Evolutionary conservation across 176 grass and related monocot genomes (phyloP).

Genomic region (Oryza longistaminata): DNA sequence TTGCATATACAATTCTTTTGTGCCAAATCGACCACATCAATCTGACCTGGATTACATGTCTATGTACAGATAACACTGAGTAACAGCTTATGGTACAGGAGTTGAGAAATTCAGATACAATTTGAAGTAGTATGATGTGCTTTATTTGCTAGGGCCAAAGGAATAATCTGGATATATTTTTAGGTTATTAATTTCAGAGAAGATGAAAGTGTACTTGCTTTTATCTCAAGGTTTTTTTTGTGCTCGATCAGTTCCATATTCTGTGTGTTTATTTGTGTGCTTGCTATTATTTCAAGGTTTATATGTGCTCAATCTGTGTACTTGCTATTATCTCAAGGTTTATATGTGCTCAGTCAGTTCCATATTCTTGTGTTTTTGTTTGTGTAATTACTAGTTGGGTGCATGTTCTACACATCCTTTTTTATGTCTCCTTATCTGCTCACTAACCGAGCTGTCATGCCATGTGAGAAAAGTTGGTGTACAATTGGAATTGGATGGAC

Average conservation of each 20-base stretch:
- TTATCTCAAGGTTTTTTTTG: neutral
- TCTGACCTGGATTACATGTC: too few relatives aligned
- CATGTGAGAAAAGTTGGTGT: conserved; percentile 48
- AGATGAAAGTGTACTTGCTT: neutral
- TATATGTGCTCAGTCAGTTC: neutral
- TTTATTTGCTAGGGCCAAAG: neutral
- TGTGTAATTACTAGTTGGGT: neutral
- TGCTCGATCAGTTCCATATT: neutral
- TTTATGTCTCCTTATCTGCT: conserved; percentile 10
- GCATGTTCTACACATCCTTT: neutral
- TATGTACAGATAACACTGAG: too few relatives aligned
- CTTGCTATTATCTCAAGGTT: neutral
- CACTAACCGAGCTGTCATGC: conserved; percentile 31
- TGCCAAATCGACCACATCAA: too few relatives aligned
- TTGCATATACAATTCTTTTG: too few relatives aligned
- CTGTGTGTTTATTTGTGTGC: neutral
- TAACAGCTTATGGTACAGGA: conserved; percentile 12
- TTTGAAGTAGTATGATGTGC: neutral
- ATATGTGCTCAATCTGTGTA: too few relatives aligned
- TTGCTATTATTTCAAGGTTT: neutral
- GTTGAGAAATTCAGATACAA: neutral
- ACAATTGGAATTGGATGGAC: conserved; percentile 21
- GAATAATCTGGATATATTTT: neutral
- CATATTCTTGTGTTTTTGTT: neutral
- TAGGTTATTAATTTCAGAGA: neutral